phyloP scores from a whole-genome alignment of 2,329 filamentous ascomycete genomes.

The Trichoderma sp. region DNA sequence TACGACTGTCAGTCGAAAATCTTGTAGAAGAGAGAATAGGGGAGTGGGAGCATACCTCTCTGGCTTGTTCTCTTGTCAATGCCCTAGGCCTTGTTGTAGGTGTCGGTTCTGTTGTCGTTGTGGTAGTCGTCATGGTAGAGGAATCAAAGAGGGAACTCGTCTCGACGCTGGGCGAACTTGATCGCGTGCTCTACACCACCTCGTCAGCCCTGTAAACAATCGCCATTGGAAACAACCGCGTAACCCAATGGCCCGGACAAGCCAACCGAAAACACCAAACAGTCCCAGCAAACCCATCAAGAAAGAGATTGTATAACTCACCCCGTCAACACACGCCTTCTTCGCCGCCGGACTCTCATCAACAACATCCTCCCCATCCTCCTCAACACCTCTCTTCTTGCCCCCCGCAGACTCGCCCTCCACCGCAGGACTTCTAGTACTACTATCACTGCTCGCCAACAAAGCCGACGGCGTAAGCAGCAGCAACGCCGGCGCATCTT shows the following conservation, averaged over 20 bases:
- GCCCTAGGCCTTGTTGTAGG: slow-evolving; percentile 30
- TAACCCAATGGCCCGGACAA: no score
- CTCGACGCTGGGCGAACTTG: slow-evolving; percentile 45
- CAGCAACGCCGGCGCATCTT: background rate
- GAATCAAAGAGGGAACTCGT: slow-evolving; percentile 55
- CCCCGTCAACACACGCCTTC: slow-evolving; percentile 42
- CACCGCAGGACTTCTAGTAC: slow-evolving; percentile 22
- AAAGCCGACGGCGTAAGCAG: slow-evolving; percentile 16
- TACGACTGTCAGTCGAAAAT: background rate
- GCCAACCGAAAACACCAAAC: background rate
- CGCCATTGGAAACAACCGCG: background rate
- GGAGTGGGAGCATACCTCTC: slow-evolving; percentile 46
- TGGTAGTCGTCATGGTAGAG: slow-evolving; percentile 37
- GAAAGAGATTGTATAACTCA: slow-evolving; percentile 29
- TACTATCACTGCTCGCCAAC: slow-evolving; percentile 31
- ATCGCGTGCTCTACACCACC: slow-evolving; percentile 26
- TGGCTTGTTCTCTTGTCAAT: slow-evolving; percentile 56
- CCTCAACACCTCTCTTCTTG: slow-evolving; percentile 37
- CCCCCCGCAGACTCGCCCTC: slow-evolving; percentile 32
- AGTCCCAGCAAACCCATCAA: background rate
- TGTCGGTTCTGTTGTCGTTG: slow-evolving; percentile 7
- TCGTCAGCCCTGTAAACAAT: background rate
- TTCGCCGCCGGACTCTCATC: slow-evolving; percentile 36
- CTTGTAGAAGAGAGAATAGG: background rate
- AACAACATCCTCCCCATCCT: slow-evolving; percentile 35